phyloP scores from a whole-genome alignment of 208 protist species.

The Tetramitus jugosus region DNA sequence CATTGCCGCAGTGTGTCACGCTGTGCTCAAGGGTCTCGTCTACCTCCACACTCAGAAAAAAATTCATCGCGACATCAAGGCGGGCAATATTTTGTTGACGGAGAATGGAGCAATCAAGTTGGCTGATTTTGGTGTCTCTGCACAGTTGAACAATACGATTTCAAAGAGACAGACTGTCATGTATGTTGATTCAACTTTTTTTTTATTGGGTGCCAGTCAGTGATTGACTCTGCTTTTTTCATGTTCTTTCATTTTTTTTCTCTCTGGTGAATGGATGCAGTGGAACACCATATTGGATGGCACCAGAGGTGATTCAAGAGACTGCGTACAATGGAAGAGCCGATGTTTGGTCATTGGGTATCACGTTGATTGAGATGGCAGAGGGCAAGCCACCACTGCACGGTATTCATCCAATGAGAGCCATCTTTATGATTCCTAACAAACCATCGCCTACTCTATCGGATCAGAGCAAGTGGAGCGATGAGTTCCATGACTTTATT shows the following conservation, averaged over 20 bases:
- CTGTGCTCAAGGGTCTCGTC: slow-evolving; percentile 25
- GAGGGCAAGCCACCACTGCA: slow-evolving; percentile 76
- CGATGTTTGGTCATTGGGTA: slow-evolving; percentile 89
- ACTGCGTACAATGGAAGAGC: slow-evolving; percentile 76
- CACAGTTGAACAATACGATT: slow-evolving; percentile 43
- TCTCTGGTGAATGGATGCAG: not conserved
- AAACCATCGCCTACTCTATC: slow-evolving; percentile 32
- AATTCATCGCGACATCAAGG: slow-evolving; percentile 87
- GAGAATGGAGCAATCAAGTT: slow-evolving; percentile 73
- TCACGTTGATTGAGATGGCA: slow-evolving; percentile 90
- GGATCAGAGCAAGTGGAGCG: slow-evolving; percentile 41
- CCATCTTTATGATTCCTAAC: slow-evolving; percentile 48
- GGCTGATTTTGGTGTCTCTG: slow-evolving; percentile 66
- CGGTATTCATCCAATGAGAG: slow-evolving; percentile 68
- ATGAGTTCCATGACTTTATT: slow-evolving; percentile 61
- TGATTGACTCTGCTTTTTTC: too few species aligned
- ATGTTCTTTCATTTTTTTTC: too few species aligned
- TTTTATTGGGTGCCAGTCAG: too few species aligned
- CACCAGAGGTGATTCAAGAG: slow-evolving; percentile 63
- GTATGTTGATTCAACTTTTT: too few species aligned
- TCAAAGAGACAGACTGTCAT: slow-evolving; percentile 42
- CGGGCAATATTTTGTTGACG: slow-evolving; percentile 79
- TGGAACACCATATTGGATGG: slow-evolving; percentile 82
- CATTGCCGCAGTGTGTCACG: slow-evolving; percentile 20
- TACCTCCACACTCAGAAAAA: slow-evolving; percentile 71